Evolutionary conservation across 441 rosid species (phyloP).

Genomic region (Aquilaria agallochum): DNA sequence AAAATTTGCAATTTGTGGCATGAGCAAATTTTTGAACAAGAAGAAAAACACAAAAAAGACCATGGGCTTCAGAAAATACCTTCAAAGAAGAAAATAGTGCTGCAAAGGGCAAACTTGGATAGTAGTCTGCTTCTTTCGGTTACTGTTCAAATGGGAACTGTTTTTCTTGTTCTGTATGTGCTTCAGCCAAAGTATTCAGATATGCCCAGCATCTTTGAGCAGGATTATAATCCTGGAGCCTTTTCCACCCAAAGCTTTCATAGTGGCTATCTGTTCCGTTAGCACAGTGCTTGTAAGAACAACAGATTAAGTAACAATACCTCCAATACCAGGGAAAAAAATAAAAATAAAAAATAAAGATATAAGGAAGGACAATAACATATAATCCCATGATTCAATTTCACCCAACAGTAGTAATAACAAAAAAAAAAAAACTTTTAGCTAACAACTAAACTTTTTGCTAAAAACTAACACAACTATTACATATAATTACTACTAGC

Average conservation of each 20-base stretch:
- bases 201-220: constrained; percentile 81
- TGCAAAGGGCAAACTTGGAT: constrained; percentile 92
- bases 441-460: no score
- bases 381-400: no score
- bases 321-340: no score
- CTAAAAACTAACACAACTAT: no score
- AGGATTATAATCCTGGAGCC: constrained; percentile 65
- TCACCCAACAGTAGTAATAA: no score
- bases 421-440: no score
- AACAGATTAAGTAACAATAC: no score
- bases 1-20: no score
- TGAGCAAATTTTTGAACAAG: no score
- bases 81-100: constrained; percentile 84
- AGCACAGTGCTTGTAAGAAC: background rate
- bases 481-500: no score
- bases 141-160: constrained; percentile 63
- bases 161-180: constrained; percentile 30
- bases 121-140: constrained; percentile 78
- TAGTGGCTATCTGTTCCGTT: constrained; percentile 78
- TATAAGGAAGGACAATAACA: no score
- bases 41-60: background rate
- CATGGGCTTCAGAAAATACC: constrained; percentile 31
- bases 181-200: constrained; percentile 61
- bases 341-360: no score
- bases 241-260: constrained; percentile 76